Evolutionary conservation across 2,329 filamentous ascomycete genomes (phyloP), one percentile per base, ranked within the genome.

Genomic region (Podosphaera aphanis): DNA sequence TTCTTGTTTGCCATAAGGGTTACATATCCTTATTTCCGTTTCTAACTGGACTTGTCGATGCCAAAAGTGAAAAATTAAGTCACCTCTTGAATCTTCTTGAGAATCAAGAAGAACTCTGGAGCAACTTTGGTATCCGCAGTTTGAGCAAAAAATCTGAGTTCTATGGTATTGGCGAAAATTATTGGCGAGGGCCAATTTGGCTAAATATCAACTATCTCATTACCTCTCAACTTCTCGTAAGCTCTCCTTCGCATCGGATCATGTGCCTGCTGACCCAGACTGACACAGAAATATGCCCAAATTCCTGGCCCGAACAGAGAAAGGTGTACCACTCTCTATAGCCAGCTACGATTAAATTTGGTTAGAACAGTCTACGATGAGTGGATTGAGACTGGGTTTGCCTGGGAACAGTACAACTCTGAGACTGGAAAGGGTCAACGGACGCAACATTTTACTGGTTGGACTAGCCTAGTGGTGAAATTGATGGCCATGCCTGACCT

Each of bases 381-480:
- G 60, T 98, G 88, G 88, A 68, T 78, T 59, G 74, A 83, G 58
- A 95, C 90, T 0, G 88, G 88, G 16, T 95, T 95, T 60, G 90
- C 88, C 0, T 98, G 88, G 88, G 90, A 98, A 64, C 90, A 98
- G 64, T 98, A 95, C 62, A 83, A 93, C 60, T 84, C 86, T 0
- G 84, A 93, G 55, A 93, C 83, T 2, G 90, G 90, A 40, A 73
- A 73, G 45, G 90, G 90, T n/a, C 88, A 95, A 67, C 72, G 90
- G 37, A 95, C 86, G 4, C 85, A 94, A 67, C 88, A 95, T 62
- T 98, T 98, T 60, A 94, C 90, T 0, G 90, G 90, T 44, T 98
- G 90, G 90, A 98, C 90, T n/a, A 93, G 84, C 60, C 66, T 95
- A 62, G 83, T 95, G 42, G 86, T 95, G 40, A 94, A 93, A 68